These are phyloP conservation scores for Mimosa pudica DNA, from an alignment of 306 rosid species.

Conservation along the genomic window DNA sequence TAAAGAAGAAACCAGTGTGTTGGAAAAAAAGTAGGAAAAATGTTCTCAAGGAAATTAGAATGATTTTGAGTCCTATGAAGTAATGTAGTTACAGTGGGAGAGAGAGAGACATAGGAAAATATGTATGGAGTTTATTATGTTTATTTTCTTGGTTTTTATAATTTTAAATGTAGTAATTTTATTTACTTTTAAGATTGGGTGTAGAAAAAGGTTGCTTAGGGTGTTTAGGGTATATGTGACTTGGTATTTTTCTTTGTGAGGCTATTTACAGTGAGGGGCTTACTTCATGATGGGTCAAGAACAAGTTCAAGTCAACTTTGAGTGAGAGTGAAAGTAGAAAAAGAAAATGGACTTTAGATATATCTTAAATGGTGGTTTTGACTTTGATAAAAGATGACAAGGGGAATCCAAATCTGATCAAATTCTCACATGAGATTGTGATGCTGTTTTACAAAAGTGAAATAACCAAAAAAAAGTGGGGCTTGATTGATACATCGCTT, in stretches of 20 bases:
- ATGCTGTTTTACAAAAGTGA: not conserved
- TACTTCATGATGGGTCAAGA: not conserved
- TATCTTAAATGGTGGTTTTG: not conserved
- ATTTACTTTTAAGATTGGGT: not conserved
- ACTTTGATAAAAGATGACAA: not conserved
- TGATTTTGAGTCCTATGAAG: not conserved
- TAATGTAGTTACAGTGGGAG: not conserved
- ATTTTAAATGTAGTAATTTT: not conserved
- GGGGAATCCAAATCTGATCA: not conserved
- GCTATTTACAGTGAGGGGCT: not conserved
- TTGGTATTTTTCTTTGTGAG: not conserved
- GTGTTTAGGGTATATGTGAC: not conserved
- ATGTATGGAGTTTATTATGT: not conserved
- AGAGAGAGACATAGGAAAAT: not conserved
- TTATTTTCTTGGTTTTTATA: not conserved
- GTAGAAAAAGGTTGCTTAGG: not conserved
- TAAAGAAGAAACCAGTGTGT: not conserved
- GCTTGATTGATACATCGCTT: not conserved
- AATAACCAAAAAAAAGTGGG: not conserved
- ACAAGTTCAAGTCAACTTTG: conserved; percentile 3
- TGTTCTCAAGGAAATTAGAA: not conserved
- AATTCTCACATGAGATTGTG: not conserved
- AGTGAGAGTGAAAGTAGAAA: not conserved
- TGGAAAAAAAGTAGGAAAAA: not conserved
- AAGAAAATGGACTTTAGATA: not conserved